Evolutionary conservation across 164 flowering plant species (phyloP), one percentile per base, ranked within the genome.

Genomic region (Aristolochia contorta): DNA sequence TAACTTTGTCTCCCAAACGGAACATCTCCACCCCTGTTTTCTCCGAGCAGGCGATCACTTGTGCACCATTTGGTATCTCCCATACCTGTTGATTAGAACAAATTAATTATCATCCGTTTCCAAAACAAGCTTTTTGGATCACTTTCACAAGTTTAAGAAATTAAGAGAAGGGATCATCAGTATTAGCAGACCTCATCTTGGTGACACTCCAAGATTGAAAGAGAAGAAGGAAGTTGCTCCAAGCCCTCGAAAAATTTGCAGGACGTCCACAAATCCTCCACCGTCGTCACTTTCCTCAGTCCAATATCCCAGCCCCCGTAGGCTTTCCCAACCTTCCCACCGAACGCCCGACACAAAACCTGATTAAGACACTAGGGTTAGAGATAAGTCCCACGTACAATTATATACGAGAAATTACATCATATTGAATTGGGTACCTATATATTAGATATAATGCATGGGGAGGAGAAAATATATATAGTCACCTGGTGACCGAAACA

Each of bases 401-500:
- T n/a, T n/a, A n/a, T n/a, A n/a, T n/a, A n/a, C n/a, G n/a, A n/a
- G n/a, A n/a, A n/a, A n/a, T n/a, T n/a, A n/a, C n/a, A n/a, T n/a
- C n/a, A n/a, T n/a, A n/a, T n/a, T n/a, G n/a, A n/a, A n/a, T n/a
- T n/a, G n/a, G n/a, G n/a, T n/a, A n/a, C n/a, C n/a, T n/a, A n/a
- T n/a, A n/a, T n/a, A n/a, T n/a, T n/a, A n/a, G n/a, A n/a, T n/a
- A n/a, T n/a, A n/a, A n/a, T n/a, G n/a, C n/a, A n/a, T n/a, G n/a
- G n/a, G n/a, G n/a, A n/a, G n/a, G n/a, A n/a, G n/a, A n/a, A n/a
- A n/a, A n/a, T n/a, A n/a, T n/a, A n/a, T n/a, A n/a, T n/a, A n/a
- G n/a, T n/a, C 5, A 60, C 89, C 82, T 89, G 96, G 60, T 84
- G 96, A 2, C 97, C 97, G 63, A 89, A 89, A 77, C 94, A 89